A percentile compares a stretch with the other conserved stretches of the same genome.
Evolutionary conservation across 805 yeast species (phyloP).

Genomic region (Suhomyces sp.): DNA sequence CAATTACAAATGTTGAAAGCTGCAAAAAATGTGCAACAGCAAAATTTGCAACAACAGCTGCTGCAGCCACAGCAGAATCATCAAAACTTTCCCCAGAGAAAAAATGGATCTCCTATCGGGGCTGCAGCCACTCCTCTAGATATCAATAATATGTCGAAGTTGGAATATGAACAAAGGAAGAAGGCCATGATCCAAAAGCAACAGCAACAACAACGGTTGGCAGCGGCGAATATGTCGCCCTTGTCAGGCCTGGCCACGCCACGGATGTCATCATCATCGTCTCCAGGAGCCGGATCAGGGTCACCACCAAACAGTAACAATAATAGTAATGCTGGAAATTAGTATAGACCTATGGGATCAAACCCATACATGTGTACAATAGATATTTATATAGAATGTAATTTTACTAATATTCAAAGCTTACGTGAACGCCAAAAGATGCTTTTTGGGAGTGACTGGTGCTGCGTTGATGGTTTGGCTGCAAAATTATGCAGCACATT

Average conservation of each 20-base stretch:
- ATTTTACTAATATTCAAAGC: no score
- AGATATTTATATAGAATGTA: no score
- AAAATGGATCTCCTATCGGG: constrained; percentile 4
- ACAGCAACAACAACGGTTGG: constrained; percentile 19
- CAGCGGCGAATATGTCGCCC: constrained; percentile 5
- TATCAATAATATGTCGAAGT: constrained; percentile 24
- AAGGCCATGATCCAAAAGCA: constrained; percentile 33
- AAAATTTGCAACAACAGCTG: constrained; percentile 21
- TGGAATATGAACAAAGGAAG: constrained; percentile 40
- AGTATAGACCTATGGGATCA: no score
- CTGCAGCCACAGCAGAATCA: constrained; percentile 20
- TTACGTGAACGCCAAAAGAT: no score
- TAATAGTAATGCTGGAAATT: no score
- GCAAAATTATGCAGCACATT: no score
- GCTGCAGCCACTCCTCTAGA: constrained; percentile 17
- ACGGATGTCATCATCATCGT: constrained; percentile 5
- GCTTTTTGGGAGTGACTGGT: no score
- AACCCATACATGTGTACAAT: no score
- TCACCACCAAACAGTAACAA: no score
- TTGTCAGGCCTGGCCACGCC: constrained; percentile 3
- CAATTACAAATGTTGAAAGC: constrained; percentile 43
- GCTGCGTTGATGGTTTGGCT: no score
- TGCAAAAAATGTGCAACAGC: constrained; percentile 31
- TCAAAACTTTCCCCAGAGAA: constrained; percentile 10
- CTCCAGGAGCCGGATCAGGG: constrained; percentile 4